A percentile compares a stretch with the other conserved stretches of the same genome.
These are phyloP conservation scores for Luffa aegyptiaca DNA, from an alignment of 306 rosid genomes.

Conservation along the genomic window DNA sequence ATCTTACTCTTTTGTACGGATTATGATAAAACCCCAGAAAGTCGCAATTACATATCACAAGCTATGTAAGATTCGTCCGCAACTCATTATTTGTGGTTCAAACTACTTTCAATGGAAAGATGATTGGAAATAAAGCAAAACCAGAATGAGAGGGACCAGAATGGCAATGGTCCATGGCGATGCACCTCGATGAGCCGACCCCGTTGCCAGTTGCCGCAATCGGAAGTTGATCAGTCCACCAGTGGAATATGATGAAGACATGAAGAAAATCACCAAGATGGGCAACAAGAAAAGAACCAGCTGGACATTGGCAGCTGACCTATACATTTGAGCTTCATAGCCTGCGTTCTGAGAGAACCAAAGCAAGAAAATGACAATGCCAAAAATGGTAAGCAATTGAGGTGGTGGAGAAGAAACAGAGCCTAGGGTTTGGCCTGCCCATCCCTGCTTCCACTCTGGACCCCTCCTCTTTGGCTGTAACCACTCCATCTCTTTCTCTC, in stretches of 20 bases:
- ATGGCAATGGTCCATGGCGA: slow-evolving; percentile 43
- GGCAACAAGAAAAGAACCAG: slow-evolving; percentile 42
- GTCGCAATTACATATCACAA: neutral
- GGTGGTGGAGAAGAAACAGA: slow-evolving; percentile 47
- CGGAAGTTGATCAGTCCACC: slow-evolving; percentile 22
- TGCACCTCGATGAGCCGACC: slow-evolving; percentile 11
- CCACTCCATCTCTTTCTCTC: slow-evolving; percentile 45
- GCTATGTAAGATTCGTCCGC: neutral
- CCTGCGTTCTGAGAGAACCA: slow-evolving; percentile 45
- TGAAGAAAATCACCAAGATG: slow-evolving; percentile 30
- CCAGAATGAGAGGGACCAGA: slow-evolving; percentile 27
- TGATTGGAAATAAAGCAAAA: slow-evolving; percentile 30
- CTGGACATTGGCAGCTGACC: slow-evolving; percentile 32
- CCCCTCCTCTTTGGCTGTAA: slow-evolving; percentile 44
- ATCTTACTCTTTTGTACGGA: neutral
- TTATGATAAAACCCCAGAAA: neutral
- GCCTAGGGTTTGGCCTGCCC: slow-evolving; percentile 36
- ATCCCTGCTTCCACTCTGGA: slow-evolving; percentile 57
- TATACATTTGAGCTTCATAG: slow-evolving; percentile 31
- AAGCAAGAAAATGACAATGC: slow-evolving; percentile 48
- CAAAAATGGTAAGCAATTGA: slow-evolving; percentile 50
- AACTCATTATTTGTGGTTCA: slow-evolving; percentile 16
- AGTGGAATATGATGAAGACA: slow-evolving; percentile 33
- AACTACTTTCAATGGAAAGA: slow-evolving; percentile 45
- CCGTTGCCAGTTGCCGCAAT: slow-evolving; percentile 5